Conservation (phyloP, 257 asterid genomes). For the Ophiorrhiza pumila region DNA sequence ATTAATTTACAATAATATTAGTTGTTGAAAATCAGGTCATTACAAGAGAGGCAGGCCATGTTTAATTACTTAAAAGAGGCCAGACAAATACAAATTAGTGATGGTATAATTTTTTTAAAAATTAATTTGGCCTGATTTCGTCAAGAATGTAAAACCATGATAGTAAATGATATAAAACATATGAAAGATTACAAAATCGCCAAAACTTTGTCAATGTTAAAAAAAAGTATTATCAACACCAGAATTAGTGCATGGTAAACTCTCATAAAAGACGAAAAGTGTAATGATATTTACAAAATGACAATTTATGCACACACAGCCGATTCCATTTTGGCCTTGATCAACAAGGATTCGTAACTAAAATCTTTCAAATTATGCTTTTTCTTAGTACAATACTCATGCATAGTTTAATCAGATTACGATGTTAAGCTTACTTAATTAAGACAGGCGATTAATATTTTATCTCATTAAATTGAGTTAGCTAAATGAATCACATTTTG, state of each 20-base stretch:
- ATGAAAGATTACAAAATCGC: not conserved
- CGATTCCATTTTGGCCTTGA: not conserved
- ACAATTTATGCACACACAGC: not conserved
- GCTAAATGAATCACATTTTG: too few species aligned
- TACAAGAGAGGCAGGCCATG: constrained; percentile 1
- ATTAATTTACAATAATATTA: not conserved
- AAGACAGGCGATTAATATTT: too few species aligned
- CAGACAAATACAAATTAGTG: not conserved
- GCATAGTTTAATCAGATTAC: not conserved
- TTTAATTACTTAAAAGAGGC: not conserved
- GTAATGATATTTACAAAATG: not conserved
- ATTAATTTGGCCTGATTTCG: not conserved
- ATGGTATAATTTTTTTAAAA: too few species aligned
- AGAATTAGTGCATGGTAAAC: too few species aligned
- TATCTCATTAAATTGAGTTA: too few species aligned
- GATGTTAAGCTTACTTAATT: too few species aligned
- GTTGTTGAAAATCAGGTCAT: not conserved
- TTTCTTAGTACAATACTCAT: not conserved
- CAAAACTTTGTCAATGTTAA: not conserved
- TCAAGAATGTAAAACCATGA: not conserved
- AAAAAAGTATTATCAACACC: too few species aligned
- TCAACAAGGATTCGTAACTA: not conserved
- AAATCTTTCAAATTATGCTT: not conserved
- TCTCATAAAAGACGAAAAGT: too few species aligned
- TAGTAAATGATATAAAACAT: not conserved